phyloP scores from a whole-genome alignment of 2,329 filamentous ascomycete genomes.

The Celoporthe dispersa region DNA sequence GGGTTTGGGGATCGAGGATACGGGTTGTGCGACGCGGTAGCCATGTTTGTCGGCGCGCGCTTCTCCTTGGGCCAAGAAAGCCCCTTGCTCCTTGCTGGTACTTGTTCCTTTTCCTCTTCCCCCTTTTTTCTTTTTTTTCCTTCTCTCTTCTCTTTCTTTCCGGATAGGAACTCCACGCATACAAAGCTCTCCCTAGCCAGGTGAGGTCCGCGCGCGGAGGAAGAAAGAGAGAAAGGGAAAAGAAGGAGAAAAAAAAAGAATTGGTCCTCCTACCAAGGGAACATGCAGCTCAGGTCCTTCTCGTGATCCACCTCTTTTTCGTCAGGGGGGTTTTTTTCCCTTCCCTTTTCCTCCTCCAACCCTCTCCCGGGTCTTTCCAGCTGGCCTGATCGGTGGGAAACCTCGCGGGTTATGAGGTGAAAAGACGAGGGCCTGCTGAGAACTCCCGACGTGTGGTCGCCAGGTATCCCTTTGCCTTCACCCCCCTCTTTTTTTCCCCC shows the following conservation, averaged over 20 bases:
- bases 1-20: conserved; percentile 66
- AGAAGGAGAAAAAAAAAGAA: conserved; percentile 36
- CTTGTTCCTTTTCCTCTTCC: neutral
- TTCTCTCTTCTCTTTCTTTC: conserved; percentile 33
- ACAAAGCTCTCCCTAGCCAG: conserved; percentile 45
- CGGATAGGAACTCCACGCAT: conserved; percentile 42
- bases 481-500: conserved; percentile 20
- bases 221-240: no score
- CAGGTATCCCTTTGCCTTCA: conserved; percentile 22
- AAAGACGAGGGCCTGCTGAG: conserved; percentile 6
- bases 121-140: no score
- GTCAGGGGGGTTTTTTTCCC: no score
- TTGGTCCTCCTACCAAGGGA: conserved; percentile 42
- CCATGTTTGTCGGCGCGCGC: conserved; percentile 53
- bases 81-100: conserved; percentile 34
- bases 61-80: conserved; percentile 40
- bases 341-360: neutral
- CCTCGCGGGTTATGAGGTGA: neutral
- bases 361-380: conserved; percentile 13
- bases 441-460: conserved; percentile 8
- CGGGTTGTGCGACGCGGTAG: conserved; percentile 61
- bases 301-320: conserved; percentile 17
- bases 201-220: conserved; percentile 42
- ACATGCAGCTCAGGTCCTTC: conserved; percentile 41
- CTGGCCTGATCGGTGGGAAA: conserved; percentile 5